Conservation (phyloP, 129 eudicot species). For the Ambrosia artemisiifolia region DNA sequence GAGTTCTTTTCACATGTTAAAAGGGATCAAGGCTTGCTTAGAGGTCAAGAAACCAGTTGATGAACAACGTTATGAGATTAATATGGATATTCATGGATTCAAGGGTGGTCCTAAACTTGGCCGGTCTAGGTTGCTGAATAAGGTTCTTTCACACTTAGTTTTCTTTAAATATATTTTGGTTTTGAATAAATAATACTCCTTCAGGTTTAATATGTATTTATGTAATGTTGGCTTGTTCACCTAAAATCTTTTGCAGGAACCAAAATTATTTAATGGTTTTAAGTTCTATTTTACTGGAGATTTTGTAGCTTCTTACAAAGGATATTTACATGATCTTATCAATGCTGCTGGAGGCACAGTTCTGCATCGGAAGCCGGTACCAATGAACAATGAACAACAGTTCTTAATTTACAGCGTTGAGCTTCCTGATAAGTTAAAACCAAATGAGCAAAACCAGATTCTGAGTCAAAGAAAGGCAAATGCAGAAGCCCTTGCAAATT, state of each 20-base stretch:
- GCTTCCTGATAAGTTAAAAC: slow-evolving; percentile 54
- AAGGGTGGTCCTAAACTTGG: slow-evolving; percentile 83
- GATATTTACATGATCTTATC: slow-evolving; percentile 77
- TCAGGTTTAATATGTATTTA: background rate
- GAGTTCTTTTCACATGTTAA: background rate
- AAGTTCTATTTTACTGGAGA: slow-evolving; percentile 74
- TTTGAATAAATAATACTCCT: background rate
- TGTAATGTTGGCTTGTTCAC: background rate
- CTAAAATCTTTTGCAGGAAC: slow-evolving; percentile 53
- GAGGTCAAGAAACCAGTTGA: slow-evolving; percentile 62
- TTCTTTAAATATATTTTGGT: background rate
- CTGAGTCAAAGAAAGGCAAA: slow-evolving; percentile 45
- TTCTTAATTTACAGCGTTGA: slow-evolving; percentile 67
- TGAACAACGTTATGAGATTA: slow-evolving; percentile 70
- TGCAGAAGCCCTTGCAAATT: slow-evolving; percentile 64
- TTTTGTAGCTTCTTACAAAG: slow-evolving; percentile 68
- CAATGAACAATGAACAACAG: slow-evolving; percentile 21
- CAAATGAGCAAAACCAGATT: slow-evolving; percentile 28
- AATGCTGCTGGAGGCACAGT: slow-evolving; percentile 84
- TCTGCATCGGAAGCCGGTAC: slow-evolving; percentile 74
- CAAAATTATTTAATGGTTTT: slow-evolving; percentile 56
- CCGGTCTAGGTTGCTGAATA: slow-evolving; percentile 58
- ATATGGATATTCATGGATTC: slow-evolving; percentile 74
- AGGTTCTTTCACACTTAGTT: slow-evolving; percentile 43
- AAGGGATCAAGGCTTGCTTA: slow-evolving; percentile 93